phyloP scores from a whole-genome alignment of 805 yeast genomes.

The Lipomyces oligophaga region DNA sequence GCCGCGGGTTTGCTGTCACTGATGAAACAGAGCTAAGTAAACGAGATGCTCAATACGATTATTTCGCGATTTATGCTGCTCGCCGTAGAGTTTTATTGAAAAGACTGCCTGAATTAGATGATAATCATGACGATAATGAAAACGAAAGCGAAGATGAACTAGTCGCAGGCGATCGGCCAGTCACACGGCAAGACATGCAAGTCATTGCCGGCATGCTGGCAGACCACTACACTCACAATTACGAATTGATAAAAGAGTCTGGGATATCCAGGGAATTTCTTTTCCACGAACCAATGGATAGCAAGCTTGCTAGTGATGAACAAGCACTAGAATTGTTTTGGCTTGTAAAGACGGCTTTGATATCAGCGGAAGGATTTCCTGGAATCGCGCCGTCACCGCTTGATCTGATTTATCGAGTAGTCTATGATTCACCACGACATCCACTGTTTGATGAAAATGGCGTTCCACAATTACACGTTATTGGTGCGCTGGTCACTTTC shows the following conservation, averaged over 20 bases:
- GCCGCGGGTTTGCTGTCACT: background rate
- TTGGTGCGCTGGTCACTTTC: slow-evolving; percentile 26
- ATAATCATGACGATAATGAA: too few species aligned
- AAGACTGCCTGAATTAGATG: background rate
- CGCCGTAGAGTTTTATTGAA: slow-evolving; percentile 9
- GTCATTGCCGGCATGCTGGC: slow-evolving; percentile 9
- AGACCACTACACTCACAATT: slow-evolving; percentile 16
- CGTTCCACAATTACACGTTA: slow-evolving; percentile 22
- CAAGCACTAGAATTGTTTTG: slow-evolving; percentile 5
- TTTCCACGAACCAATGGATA: slow-evolving; percentile 12
- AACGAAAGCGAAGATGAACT: too few species aligned
- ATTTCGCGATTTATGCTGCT: slow-evolving; percentile 6
- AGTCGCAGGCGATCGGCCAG: too few species aligned
- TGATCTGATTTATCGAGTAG: slow-evolving; percentile 26
- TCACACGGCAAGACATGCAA: slow-evolving; percentile 7
- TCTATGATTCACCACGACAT: slow-evolving; percentile 28
- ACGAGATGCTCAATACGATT: slow-evolving; percentile 16
- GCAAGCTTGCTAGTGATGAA: background rate
- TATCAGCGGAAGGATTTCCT: slow-evolving; percentile 27
- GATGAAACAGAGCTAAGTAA: background rate
- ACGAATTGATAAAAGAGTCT: slow-evolving; percentile 8
- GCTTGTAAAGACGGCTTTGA: slow-evolving; percentile 18
- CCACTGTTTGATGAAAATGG: slow-evolving; percentile 23
- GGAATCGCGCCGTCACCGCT: slow-evolving; percentile 24
- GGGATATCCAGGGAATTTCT: slow-evolving; percentile 10